Conservation (phyloP, 768 basidiomycete genomes). For the Crucibulum laeve region DNA sequence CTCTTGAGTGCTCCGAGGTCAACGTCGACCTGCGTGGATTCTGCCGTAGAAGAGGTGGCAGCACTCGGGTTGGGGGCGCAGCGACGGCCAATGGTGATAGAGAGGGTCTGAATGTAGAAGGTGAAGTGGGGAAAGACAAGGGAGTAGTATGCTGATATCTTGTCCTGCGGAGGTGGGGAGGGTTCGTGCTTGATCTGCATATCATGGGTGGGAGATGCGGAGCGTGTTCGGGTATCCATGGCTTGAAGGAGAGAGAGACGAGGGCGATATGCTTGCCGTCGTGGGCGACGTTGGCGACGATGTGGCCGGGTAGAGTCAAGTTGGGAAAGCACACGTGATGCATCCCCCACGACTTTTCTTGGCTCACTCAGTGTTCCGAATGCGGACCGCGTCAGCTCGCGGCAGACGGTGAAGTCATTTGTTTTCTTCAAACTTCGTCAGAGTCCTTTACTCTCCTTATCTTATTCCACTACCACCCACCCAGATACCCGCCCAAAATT, state of each 20-base stretch:
- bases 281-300: slow-evolving; percentile 18
- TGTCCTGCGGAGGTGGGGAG: slow-evolving; percentile 49
- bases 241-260: slow-evolving; percentile 7
- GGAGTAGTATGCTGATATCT: slow-evolving; percentile 90
- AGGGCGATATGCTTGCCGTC: slow-evolving; percentile 2
- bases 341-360: too few species aligned
- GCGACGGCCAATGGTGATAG: slow-evolving; percentile 89
- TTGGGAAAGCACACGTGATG: slow-evolving; percentile 21
- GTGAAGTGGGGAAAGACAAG: slow-evolving; percentile 93
- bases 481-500: background rate
- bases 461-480: background rate
- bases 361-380: too few species aligned
- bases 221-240: slow-evolving; percentile 42
- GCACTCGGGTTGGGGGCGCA: slow-evolving; percentile 53
- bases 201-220: slow-evolving; percentile 28
- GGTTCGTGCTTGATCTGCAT: slow-evolving; percentile 21
- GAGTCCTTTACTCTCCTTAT: slow-evolving; percentile 1
- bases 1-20: slow-evolving; percentile 97
- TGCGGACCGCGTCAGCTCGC: too few species aligned
- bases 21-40: slow-evolving; percentile 65
- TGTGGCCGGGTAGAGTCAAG: slow-evolving; percentile 23
- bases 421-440: too few species aligned
- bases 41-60: slow-evolving; percentile 54
- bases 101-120: slow-evolving; percentile 95
- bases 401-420: too few species aligned